Percentiles rank a stretch among this genome's conserved stretches.
Conservation (phyloP, 169 alveolate species). For the Eimeria acervulina region DNA sequence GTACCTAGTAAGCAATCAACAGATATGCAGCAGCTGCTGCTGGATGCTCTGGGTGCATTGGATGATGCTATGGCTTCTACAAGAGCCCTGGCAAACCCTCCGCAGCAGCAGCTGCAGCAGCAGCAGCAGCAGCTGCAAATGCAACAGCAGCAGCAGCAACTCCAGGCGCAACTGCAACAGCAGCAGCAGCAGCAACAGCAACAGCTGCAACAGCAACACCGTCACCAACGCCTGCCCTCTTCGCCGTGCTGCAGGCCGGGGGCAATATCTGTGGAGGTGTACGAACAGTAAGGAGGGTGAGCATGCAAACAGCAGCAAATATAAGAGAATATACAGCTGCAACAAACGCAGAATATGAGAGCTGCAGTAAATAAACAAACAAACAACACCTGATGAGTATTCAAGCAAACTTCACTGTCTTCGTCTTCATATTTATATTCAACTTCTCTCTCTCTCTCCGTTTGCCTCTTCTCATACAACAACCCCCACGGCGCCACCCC, state of each 20-base stretch:
- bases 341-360: background rate
- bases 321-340: background rate
- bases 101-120: constrained; percentile 5
- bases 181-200: no score
- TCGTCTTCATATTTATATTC: no score
- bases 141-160: no score
- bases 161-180: no score
- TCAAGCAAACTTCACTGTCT: no score
- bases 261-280: background rate
- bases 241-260: constrained; percentile 47
- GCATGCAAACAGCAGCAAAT: background rate
- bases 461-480: no score
- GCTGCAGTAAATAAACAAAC: background rate
- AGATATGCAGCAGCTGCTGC: constrained; percentile 36
- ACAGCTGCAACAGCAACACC: background rate
- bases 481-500: no score
- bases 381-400: no score
- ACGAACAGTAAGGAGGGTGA: background rate
- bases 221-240: background rate
- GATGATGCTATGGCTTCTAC: constrained; percentile 33
- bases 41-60: constrained; percentile 45
- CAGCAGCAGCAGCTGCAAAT: background rate
- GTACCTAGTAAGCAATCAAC: constrained; percentile 39
- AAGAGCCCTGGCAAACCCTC: background rate
- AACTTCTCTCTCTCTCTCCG: no score